Evolutionary conservation across 2,329 filamentous ascomycete species (phyloP).

Genomic region (Elsinoe fawcettii): DNA sequence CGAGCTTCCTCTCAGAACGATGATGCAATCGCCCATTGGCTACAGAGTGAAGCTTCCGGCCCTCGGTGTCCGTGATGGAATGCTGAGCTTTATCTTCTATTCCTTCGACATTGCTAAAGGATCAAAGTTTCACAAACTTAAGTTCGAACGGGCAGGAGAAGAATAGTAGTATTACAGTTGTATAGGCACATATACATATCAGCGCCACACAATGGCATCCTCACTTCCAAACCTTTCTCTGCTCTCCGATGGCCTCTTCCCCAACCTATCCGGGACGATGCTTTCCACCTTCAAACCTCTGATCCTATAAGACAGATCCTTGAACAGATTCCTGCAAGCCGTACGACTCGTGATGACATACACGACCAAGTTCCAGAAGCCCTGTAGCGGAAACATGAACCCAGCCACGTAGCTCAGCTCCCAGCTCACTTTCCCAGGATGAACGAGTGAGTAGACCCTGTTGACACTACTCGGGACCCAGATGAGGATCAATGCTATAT

Average conservation of each 20-base stretch:
- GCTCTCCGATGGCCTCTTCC: not conserved
- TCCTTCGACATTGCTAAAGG: too few species aligned
- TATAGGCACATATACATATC: not conserved
- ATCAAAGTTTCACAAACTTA: too few species aligned
- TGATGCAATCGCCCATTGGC: slow-evolving; percentile 12
- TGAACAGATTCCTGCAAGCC: slow-evolving; percentile 1
- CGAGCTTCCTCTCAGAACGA: slow-evolving; percentile 1
- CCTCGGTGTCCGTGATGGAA: not conserved
- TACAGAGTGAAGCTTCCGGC: not conserved
- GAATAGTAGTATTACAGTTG: not conserved
- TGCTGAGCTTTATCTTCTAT: not conserved
- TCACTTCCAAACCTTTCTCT: slow-evolving; percentile 8
- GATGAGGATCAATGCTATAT: slow-evolving; percentile 36
- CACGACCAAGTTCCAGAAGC: slow-evolving; percentile 16
- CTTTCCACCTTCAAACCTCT: not conserved
- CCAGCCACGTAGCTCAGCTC: slow-evolving; percentile 11
- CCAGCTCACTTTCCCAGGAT: slow-evolving; percentile 5
- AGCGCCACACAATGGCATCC: slow-evolving; percentile 2
- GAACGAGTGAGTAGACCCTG: slow-evolving; percentile 9
- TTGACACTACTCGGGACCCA: slow-evolving; percentile 24
- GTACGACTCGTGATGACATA: slow-evolving; percentile 14
- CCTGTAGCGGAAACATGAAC: slow-evolving; percentile 15
- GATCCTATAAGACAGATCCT: not conserved
- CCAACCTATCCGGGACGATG: not conserved
- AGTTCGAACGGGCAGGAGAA: not conserved